A percentile compares a stretch with the other conserved stretches of the same genome.
These are phyloP conservation scores for Colletotrichum chlorophyti DNA, from an alignment of 2,329 filamentous ascomycete species.

Conservation along the genomic window DNA sequence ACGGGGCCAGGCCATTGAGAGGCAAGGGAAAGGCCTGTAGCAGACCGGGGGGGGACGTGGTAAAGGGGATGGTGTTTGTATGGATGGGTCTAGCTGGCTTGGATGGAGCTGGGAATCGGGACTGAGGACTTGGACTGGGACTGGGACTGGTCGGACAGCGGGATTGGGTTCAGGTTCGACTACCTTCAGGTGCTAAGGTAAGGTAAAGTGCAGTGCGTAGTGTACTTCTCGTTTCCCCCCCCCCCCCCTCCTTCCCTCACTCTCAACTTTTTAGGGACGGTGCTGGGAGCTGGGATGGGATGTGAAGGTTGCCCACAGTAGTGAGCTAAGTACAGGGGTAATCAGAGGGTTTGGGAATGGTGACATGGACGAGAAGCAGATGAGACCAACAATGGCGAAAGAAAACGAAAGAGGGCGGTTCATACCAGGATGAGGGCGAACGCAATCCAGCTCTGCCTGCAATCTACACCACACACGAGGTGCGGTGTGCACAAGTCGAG, in stretches of 20 bases:
- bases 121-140: conserved; percentile 1
- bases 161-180: too few species aligned
- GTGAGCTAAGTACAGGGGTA: too few species aligned
- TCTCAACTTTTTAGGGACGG: too few species aligned
- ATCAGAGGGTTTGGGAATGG: too few species aligned
- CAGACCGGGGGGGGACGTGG: neutral
- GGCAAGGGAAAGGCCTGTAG: conserved; percentile 16
- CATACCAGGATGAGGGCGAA: conserved; percentile 20
- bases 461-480: conserved; percentile 24
- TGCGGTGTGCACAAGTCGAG: conserved; percentile 21
- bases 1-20: neutral
- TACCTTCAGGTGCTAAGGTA: too few species aligned
- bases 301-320: too few species aligned
- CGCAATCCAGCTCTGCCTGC: conserved; percentile 21
- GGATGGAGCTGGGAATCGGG: conserved; percentile 1
- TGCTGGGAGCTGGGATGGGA: too few species aligned
- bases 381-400: neutral
- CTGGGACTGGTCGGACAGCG: neutral
- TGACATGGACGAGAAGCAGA: neutral
- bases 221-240: too few species aligned
- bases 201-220: too few species aligned
- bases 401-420: neutral
- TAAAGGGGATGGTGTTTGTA: neutral
- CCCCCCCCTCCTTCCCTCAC: too few species aligned
- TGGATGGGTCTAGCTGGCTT: conserved; percentile 2